phyloP scores from a whole-genome alignment of 202 grass and related monocot genomes.

The Musa balbisiana region DNA sequence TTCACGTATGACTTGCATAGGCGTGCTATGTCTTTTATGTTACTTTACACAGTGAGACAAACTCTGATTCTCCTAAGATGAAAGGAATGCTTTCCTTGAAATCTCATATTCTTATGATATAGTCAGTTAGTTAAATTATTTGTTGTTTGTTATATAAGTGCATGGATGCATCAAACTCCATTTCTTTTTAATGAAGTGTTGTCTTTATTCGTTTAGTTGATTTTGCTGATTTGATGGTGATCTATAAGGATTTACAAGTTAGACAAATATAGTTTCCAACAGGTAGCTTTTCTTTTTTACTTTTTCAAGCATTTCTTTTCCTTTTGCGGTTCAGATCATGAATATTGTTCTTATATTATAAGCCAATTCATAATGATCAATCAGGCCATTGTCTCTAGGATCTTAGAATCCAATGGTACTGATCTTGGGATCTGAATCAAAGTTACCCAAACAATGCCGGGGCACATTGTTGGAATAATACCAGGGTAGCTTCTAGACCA shows the following conservation, averaged over 20 bases:
- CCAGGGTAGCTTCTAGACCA: too few relatives aligned
- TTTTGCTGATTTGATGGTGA: not conserved
- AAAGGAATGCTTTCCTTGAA: not conserved
- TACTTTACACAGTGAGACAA: too few relatives aligned
- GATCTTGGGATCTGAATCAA: too few relatives aligned
- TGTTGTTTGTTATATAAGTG: not conserved
- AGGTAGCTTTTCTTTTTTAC: not conserved
- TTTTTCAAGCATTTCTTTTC: not conserved
- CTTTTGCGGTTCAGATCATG: slow-evolving; percentile 60
- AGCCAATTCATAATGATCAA: too few relatives aligned
- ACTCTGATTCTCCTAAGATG: not conserved
- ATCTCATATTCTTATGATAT: not conserved
- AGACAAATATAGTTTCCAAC: slow-evolving; percentile 7
- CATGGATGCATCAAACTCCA: not conserved
- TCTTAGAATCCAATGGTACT: too few relatives aligned
- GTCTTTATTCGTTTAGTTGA: not conserved
- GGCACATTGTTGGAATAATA: too few relatives aligned
- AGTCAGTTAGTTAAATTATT: not conserved
- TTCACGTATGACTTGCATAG: not conserved
- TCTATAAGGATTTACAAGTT: not conserved
- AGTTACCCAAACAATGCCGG: too few relatives aligned
- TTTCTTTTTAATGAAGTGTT: not conserved
- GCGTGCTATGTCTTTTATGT: too few relatives aligned
- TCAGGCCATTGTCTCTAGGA: too few relatives aligned
- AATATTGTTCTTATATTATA: slow-evolving; percentile 49